Evolutionary conservation across 2,329 filamentous ascomycete species (phyloP).

Genomic region (Apiospora kogelbergensis): DNA sequence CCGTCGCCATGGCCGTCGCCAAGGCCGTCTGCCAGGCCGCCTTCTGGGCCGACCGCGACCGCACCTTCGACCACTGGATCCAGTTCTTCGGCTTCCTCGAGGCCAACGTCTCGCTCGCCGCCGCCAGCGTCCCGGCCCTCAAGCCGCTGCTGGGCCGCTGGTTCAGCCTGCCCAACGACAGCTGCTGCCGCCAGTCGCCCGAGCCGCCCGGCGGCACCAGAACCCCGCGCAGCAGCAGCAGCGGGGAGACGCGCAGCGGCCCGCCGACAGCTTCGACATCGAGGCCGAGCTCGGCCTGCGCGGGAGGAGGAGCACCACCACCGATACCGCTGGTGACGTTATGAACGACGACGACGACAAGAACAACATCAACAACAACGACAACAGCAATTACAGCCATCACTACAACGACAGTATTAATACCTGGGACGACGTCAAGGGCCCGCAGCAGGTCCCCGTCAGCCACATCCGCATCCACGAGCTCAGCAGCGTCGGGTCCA

Average conservation of each 20-base stretch:
- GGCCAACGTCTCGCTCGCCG: conserved; percentile 12
- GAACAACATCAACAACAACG: not conserved
- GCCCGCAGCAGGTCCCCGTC: not conserved
- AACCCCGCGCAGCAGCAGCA: not conserved
- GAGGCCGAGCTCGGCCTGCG: not conserved
- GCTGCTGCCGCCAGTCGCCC: not conserved
- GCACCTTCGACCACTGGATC: conserved; percentile 8
- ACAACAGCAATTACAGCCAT: too few species aligned
- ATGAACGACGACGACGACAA: not conserved
- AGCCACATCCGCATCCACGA: not conserved
- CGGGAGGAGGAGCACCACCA: not conserved
- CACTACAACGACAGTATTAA: too few species aligned
- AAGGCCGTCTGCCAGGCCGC: not conserved
- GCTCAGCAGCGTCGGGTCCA: not conserved
- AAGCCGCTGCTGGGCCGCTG: conserved; percentile 9
- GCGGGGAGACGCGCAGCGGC: not conserved
- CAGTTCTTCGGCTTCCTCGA: conserved; percentile 16
- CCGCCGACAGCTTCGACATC: not conserved
- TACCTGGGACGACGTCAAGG: too few species aligned
- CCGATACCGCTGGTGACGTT: too few species aligned
- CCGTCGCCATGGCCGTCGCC: conserved; percentile 5
- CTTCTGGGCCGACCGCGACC: not conserved
- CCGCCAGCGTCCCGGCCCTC: conserved; percentile 10
- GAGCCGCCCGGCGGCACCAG: not conserved
- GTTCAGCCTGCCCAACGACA: conserved; percentile 2